phyloP scores from a whole-genome alignment of 1,284 basidiomycete genomes.

The Heterobasidion parviporum region DNA sequence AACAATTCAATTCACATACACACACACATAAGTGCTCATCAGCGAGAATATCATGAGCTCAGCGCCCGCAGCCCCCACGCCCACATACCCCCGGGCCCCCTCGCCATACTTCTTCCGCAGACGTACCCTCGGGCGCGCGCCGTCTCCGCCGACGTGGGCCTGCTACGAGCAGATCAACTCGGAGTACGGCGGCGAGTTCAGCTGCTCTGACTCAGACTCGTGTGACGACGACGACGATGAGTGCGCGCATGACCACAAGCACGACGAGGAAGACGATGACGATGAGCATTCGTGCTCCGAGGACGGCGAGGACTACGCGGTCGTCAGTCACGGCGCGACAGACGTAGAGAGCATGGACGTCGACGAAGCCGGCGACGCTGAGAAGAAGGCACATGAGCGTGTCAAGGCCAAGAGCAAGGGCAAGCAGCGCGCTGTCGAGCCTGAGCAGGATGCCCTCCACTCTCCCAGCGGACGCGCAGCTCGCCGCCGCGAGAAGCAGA shows the following conservation, averaged over 20 bases:
- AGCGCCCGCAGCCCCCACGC: slow-evolving; percentile 1
- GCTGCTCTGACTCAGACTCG: slow-evolving; percentile 35
- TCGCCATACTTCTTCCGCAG: slow-evolving; percentile 49
- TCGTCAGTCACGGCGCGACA: slow-evolving; percentile 28
- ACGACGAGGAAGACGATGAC: slow-evolving; percentile 36
- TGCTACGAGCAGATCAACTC: slow-evolving; percentile 80
- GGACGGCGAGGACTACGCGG: slow-evolving; percentile 57
- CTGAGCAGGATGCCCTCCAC: slow-evolving; percentile 31
- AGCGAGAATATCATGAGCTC: no score
- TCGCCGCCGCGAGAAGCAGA: slow-evolving; percentile 31
- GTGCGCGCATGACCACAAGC: slow-evolving; percentile 28
- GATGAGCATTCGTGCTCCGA: slow-evolving; percentile 58
- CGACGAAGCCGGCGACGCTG: slow-evolving; percentile 32
- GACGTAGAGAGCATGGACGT: slow-evolving; percentile 52
- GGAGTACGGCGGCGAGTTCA: slow-evolving; percentile 33
- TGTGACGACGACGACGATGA: slow-evolving; percentile 61
- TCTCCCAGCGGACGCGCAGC: slow-evolving; percentile 12
- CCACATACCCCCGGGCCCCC: slow-evolving; percentile 12
- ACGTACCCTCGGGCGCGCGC: slow-evolving; percentile 66
- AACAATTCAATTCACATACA: no score
- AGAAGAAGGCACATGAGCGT: slow-evolving; percentile 20
- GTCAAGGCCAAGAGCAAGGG: slow-evolving; percentile 49
- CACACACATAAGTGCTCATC: no score
- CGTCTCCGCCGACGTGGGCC: slow-evolving; percentile 76
- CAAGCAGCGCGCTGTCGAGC: slow-evolving; percentile 67